These are phyloP conservation scores for Fusarium napiforme DNA, from an alignment of 2,329 filamentous ascomycete genomes.

Conservation along the genomic window DNA sequence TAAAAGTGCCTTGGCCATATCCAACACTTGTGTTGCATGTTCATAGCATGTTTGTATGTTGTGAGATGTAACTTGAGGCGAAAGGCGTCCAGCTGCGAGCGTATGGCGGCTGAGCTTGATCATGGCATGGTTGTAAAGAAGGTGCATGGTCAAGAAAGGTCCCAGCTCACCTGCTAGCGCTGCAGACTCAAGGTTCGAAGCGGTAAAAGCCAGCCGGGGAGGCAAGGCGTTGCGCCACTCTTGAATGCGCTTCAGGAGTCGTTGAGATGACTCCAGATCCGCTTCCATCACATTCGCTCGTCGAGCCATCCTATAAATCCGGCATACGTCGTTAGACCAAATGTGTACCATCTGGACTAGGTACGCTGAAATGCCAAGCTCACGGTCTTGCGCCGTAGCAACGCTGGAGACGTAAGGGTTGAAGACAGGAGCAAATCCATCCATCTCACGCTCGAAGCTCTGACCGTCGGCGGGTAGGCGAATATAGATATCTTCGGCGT, in stretches of 20 bases:
- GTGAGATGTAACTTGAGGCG: slow-evolving; percentile 53
- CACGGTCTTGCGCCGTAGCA: slow-evolving; percentile 37
- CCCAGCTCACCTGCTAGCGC: slow-evolving; percentile 65
- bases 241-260: slow-evolving; percentile 62
- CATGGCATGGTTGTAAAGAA: slow-evolving; percentile 72
- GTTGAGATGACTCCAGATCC: slow-evolving; percentile 53
- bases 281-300: slow-evolving; percentile 42
- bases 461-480: slow-evolving; percentile 71
- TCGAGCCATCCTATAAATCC: slow-evolving; percentile 59
- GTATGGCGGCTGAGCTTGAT: slow-evolving; percentile 74
- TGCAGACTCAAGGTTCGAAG: slow-evolving; percentile 67
- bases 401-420: slow-evolving; percentile 56
- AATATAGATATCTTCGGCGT: slow-evolving; percentile 73
- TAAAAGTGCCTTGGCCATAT: slow-evolving; percentile 57
- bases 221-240: slow-evolving; percentile 71
- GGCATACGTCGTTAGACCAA: slow-evolving; percentile 72
- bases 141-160: slow-evolving; percentile 71
- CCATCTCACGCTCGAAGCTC: slow-evolving; percentile 69
- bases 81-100: slow-evolving; percentile 53
- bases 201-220: slow-evolving; percentile 62
- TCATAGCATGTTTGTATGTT: slow-evolving; percentile 61
- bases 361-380: slow-evolving; percentile 66
- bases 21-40: slow-evolving; percentile 64
- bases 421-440: slow-evolving; percentile 69
- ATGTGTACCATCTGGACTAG: slow-evolving; percentile 71